These are phyloP conservation scores for Lathyrus tuberosus DNA, from an alignment of 306 rosid genomes.

Conservation along the genomic window DNA sequence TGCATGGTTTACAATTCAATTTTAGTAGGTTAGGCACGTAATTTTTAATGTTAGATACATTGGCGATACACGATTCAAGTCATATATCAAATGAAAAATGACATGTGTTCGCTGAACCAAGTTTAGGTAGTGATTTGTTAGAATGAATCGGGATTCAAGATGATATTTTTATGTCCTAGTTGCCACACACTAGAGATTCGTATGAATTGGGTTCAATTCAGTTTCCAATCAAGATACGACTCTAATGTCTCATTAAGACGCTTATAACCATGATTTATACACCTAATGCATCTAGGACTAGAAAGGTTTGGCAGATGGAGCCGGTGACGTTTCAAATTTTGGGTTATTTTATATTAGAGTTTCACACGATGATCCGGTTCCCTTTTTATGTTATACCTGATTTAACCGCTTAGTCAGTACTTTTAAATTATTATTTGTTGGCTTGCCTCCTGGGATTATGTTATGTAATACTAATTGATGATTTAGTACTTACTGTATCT, in stretches of 20 bases:
- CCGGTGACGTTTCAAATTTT: neutral
- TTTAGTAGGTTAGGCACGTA: neutral
- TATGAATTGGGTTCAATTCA: too few species aligned
- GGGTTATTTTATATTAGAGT: neutral
- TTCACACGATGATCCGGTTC: neutral
- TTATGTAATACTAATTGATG: neutral
- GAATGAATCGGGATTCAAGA: neutral
- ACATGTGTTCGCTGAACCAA: neutral
- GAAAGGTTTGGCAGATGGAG: slow-evolving; percentile 13
- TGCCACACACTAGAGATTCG: slow-evolving; percentile 16
- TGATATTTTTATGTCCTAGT: neutral
- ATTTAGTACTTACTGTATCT: neutral
- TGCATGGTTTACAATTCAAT: neutral
- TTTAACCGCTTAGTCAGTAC: slow-evolving; percentile 1
- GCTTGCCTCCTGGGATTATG: neutral
- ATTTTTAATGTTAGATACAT: neutral
- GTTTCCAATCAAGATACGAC: too few species aligned
- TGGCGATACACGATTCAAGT: too few species aligned
- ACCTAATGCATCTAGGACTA: neutral
- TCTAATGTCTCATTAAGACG: neutral
- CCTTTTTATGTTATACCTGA: neutral
- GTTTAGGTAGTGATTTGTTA: neutral
- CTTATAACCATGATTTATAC: neutral
- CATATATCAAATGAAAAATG: slow-evolving; percentile 44
- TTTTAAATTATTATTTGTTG: slow-evolving; percentile 11